Percentiles rank a stretch among this genome's conserved stretches.
These are phyloP conservation scores for Cardamine resedifolia DNA, from an alignment of 345 rosid species.

Conservation along the genomic window DNA sequence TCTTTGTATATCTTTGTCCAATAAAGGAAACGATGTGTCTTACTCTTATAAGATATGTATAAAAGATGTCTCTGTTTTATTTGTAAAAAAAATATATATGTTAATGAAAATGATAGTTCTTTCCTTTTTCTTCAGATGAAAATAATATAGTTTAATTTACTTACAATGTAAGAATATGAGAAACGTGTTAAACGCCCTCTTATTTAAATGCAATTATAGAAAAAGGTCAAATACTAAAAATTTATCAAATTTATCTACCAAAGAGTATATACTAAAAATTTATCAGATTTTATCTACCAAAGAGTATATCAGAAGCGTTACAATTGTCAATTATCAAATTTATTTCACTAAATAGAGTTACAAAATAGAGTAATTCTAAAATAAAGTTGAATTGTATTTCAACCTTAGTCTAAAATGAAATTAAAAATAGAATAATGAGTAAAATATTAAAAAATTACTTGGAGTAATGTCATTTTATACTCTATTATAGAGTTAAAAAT, in stretches of 20 bases:
- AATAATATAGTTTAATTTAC: neutral
- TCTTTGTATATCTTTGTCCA: conserved; percentile 24
- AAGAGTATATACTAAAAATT: neutral
- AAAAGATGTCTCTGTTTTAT: conserved; percentile 11
- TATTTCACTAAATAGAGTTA: too few species aligned
- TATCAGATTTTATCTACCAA: too few species aligned
- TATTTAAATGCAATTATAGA: neutral
- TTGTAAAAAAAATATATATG: neutral
- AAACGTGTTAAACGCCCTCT: conserved; percentile 17
- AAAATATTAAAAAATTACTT: too few species aligned
- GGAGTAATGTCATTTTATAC: too few species aligned
- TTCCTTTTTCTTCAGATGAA: neutral
- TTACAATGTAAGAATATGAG: neutral
- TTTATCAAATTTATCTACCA: neutral
- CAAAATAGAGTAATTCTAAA: too few species aligned
- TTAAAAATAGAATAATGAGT: too few species aligned
- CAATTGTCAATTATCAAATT: neutral
- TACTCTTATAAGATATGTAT: neutral
- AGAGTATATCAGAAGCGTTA: neutral
- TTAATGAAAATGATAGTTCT: conserved; percentile 25
- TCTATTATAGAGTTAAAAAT: too few species aligned
- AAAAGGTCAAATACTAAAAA: neutral
- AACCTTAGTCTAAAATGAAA: too few species aligned
- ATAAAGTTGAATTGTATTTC: too few species aligned
- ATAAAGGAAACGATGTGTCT: conserved; percentile 18